These are phyloP conservation scores for Phytophthora tubulina DNA, from an alignment of 352 stramenopile genomes.

Conservation along the genomic window DNA sequence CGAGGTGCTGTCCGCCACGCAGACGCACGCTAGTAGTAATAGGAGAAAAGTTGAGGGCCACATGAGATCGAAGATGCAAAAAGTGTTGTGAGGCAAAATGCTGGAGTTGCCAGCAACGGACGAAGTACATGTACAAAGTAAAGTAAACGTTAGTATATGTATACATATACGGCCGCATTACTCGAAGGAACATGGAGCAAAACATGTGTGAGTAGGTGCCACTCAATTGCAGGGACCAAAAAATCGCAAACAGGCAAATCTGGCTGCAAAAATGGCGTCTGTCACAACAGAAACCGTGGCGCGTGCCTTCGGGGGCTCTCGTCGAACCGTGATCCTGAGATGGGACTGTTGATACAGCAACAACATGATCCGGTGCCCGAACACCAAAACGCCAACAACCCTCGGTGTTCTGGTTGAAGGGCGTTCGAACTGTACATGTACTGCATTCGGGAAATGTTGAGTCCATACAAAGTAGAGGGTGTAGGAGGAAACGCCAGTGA, in stretches of 20 bases:
- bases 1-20: neutral
- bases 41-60: conserved; percentile 15
- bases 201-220: neutral
- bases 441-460: neutral
- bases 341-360: neutral
- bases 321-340: conserved; percentile 5
- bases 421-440: neutral
- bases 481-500: too few species aligned
- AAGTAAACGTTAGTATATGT: too few species aligned
- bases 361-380: neutral
- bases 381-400: neutral
- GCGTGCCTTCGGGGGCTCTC: neutral
- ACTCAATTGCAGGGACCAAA: neutral
- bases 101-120: too few species aligned
- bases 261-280: conserved; percentile 1
- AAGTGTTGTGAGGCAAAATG: neutral
- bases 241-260: conserved; percentile 1
- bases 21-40: conserved; percentile 12
- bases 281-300: neutral
- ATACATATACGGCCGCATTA: too few species aligned
- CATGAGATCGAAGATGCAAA: neutral
- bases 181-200: neutral
- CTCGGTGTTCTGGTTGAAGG: too few species aligned
- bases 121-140: too few species aligned
- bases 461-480: too few species aligned